phyloP scores from a whole-genome alignment of 257 asterid genomes.

The Solanum clarkiae region DNA sequence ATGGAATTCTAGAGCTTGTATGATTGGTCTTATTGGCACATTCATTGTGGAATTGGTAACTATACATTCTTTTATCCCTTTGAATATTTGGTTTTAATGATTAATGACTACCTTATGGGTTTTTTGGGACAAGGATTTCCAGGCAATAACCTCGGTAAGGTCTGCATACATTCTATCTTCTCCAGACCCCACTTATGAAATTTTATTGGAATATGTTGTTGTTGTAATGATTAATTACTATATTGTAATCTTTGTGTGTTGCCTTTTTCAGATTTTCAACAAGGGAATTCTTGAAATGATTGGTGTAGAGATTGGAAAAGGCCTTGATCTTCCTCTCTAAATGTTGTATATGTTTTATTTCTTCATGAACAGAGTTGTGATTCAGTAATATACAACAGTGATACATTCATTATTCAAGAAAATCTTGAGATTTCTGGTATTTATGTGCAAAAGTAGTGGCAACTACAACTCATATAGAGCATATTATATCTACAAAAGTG shows the following conservation, averaged over 20 bases:
- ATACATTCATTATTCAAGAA: background rate
- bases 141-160: no score
- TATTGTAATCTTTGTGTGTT: background rate
- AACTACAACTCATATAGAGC: background rate
- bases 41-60: constrained; percentile 74
- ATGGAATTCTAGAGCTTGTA: constrained; percentile 91
- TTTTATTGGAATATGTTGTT: no score
- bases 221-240: background rate
- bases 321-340: constrained; percentile 87
- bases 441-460: background rate
- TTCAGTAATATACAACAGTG: background rate
- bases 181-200: no score
- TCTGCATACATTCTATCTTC: no score
- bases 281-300: constrained; percentile 71
- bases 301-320: constrained; percentile 86
- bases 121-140: no score
- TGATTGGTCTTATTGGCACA: constrained; percentile 63
- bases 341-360: background rate
- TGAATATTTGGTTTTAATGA: background rate
- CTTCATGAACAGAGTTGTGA: background rate
- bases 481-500: background rate
- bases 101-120: no score
- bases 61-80: no score
- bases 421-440: background rate
- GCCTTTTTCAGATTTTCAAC: constrained; percentile 47